Evolutionary conservation across 2,329 filamentous ascomycete species (phyloP).

Genomic region (Thielaviopsis populi): DNA sequence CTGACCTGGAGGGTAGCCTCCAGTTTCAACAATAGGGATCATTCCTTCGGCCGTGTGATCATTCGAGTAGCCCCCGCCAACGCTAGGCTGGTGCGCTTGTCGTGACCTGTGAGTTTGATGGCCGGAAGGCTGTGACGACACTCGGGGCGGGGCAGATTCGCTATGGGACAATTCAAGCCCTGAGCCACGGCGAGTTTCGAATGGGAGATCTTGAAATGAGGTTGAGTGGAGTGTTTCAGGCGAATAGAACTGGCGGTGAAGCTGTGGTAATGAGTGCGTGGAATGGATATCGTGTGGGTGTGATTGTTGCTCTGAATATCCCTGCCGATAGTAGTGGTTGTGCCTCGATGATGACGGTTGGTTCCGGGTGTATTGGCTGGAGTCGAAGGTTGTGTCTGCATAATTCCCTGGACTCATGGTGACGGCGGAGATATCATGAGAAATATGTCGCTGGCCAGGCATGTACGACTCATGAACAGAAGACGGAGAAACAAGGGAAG

Average conservation of each 20-base stretch:
- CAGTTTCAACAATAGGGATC: not conserved
- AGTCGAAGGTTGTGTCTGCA: not conserved
- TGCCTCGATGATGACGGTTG: not conserved
- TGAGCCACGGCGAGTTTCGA: not conserved
- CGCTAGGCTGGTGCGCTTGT: not conserved
- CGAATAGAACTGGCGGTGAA: not conserved
- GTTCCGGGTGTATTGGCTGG: not conserved
- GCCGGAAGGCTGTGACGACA: not conserved
- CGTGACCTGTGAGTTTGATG: not conserved
- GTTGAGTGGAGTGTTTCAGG: not conserved
- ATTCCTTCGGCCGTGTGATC: not conserved
- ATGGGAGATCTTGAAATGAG: not conserved
- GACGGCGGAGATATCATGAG: not conserved
- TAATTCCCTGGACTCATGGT: not conserved
- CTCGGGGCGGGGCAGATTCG: not conserved
- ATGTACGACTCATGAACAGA: not conserved
- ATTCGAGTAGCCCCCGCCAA: not conserved
- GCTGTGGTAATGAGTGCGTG: not conserved
- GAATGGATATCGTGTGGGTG: not conserved
- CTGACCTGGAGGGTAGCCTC: not conserved
- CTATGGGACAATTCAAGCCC: not conserved
- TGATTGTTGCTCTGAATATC: not conserved
- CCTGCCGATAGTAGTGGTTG: not conserved
- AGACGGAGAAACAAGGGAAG: not conserved
- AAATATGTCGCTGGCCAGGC: not conserved